Percentiles rank a stretch among this genome's conserved stretches.
Conservation (phyloP, 257 asterid species). For the Leptodermis oblonga region DNA sequence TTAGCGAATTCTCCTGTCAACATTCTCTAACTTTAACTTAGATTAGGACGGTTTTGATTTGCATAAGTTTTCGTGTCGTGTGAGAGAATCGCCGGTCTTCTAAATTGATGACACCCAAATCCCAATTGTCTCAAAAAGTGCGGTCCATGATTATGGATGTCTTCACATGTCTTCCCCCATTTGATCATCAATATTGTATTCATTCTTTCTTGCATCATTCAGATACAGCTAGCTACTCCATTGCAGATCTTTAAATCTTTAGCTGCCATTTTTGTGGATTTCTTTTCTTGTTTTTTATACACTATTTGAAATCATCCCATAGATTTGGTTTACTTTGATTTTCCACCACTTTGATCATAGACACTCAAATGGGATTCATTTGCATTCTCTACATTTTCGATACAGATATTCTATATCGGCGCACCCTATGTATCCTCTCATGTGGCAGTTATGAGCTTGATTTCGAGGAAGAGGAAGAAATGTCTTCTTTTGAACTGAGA, state of each 20-base stretch:
- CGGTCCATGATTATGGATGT: conserved; percentile 19
- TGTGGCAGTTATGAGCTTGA: no score
- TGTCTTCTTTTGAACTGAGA: conserved; percentile 26
- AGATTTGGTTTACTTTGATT: background rate
- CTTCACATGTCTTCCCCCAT: conserved; percentile 5
- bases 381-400: no score
- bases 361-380: background rate
- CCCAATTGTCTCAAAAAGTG: conserved; percentile 14
- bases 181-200: background rate
- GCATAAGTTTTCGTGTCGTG: no score
- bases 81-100: no score
- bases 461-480: conserved; percentile 17
- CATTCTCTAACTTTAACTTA: no score
- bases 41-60: no score
- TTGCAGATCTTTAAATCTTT: background rate
- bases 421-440: no score
- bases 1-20: no score
- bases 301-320: background rate
- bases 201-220: no score
- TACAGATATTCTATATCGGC: no score
- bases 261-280: background rate
- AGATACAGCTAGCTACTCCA: background rate
- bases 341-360: background rate
- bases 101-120: conserved; percentile 12
- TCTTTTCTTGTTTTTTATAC: background rate